A percentile compares a stretch with the other conserved stretches of the same genome.
Conservation (phyloP, 208 protist species). For the Histomonas meleagridis region DNA sequence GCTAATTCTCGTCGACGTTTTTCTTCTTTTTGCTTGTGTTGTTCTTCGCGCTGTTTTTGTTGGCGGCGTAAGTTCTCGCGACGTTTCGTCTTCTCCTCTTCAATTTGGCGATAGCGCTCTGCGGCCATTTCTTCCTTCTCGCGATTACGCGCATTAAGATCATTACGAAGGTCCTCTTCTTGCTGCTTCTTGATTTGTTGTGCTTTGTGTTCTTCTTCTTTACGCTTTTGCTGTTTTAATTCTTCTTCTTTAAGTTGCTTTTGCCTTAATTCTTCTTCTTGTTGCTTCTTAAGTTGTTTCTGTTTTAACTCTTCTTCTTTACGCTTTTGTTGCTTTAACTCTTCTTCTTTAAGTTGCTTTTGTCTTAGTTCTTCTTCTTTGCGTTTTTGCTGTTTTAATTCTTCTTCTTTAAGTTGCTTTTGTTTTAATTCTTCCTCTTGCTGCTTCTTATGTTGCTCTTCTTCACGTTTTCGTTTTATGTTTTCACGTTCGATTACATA, state of each 20-base stretch:
- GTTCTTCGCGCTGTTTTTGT: too few relatives aligned
- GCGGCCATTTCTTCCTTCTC: too few relatives aligned
- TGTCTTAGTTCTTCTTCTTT: background rate
- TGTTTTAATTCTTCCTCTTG: conserved; percentile 37
- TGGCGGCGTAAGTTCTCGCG: too few relatives aligned
- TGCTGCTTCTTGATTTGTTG: too few relatives aligned
- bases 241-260: conserved; percentile 1
- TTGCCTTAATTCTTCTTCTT: conserved; percentile 4
- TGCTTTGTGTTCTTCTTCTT: conserved; percentile 39
- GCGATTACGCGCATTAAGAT: too few relatives aligned
- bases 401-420: conserved; percentile 37
- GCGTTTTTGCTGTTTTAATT: background rate
- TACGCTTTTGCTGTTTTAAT: background rate
- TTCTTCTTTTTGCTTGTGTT: too few relatives aligned
- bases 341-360: background rate
- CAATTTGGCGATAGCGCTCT: too few relatives aligned
- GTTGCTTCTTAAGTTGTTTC: background rate
- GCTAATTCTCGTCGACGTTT: too few relatives aligned
- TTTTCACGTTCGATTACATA: conserved; percentile 35
- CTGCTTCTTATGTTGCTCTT: conserved; percentile 7
- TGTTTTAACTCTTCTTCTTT: background rate
- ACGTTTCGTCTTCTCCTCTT: too few relatives aligned
- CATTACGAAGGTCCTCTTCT: too few relatives aligned
- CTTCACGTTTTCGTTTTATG: background rate
- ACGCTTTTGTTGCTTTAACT: background rate